Evolutionary conservation across 768 basidiomycete genomes (phyloP), one percentile per base, ranked within the genome.

Genomic region (Boletus sp.): DNA sequence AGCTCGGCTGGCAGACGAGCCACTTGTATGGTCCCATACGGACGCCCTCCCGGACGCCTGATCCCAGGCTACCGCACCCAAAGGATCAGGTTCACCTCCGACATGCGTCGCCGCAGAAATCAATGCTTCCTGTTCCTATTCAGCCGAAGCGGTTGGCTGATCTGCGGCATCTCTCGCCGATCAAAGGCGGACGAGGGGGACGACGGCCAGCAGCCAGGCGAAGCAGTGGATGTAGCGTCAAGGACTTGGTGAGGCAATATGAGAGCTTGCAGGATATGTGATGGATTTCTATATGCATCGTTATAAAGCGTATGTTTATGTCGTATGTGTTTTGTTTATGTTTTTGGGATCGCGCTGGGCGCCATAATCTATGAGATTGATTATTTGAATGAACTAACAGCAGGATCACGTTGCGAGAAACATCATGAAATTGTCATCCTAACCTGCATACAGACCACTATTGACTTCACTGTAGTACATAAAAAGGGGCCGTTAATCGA

Each of bases 191-290:
- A 15, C 67, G 70, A 3, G 63, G 63, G 17, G 57, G 61, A 2
- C 58, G 66, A 23, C 67, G 73, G 43, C 73, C 73, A 29, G 11
- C 48, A 10, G 23, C 46, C n/a, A 72, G 88, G 53, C 74, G 83
- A 62, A 83, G 80, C 54, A 88, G 88, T 61, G 81, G 80, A 14
- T 77, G 79, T 47, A 89, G 87, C 61, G 89, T 91, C 53, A 88
- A 79, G 69, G 88, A 90, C 48, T 66, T 91, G 50, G 81, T 90
- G 48, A 76, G 70, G 65, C 78, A 74, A 30, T 91, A 83, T 61
- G 87, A 90, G 69, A 68, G 44, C 5, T 57, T 61, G 59, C 43
- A 30, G n/a, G 64, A 65, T 7, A 15, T 27, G 10, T 60, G 57
- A 66, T 42, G 8, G 27, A 9, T 27, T 42, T 53, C n/a, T 37